Evolutionary conservation across 164 flowering plant genomes (phyloP).

Genomic region (Vitis rotundifolia): DNA sequence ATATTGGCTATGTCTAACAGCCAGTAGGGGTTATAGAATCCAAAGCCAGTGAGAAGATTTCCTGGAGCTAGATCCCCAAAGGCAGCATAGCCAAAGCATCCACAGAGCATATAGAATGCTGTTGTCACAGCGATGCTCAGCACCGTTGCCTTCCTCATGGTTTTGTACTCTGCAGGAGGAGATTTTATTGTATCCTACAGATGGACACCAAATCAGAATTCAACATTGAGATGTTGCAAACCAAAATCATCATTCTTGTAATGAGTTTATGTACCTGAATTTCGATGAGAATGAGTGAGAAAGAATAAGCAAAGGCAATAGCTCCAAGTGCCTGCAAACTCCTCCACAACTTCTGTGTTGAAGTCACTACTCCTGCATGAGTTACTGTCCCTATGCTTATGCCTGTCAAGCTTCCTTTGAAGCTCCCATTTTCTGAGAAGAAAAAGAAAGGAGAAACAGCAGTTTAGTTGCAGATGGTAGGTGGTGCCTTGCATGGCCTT

Average conservation of each 20-base stretch:
- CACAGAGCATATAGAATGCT: slow-evolving; percentile 62
- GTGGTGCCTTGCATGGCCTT: not conserved
- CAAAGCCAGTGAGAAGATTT: slow-evolving; percentile 68
- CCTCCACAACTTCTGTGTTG: slow-evolving; percentile 46
- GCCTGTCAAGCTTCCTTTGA: slow-evolving; percentile 52
- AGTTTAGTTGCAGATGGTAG: no score
- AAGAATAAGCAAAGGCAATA: slow-evolving; percentile 65
- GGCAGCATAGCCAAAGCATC: slow-evolving; percentile 71
- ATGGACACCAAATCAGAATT: not conserved
- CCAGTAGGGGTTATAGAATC: slow-evolving; percentile 65
- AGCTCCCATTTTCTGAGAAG: slow-evolving; percentile 38
- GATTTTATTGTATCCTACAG: slow-evolving; percentile 48
- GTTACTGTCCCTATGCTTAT: slow-evolving; percentile 42
- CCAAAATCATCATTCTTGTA: not conserved
- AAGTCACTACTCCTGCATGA: slow-evolving; percentile 28
- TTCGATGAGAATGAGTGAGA: slow-evolving; percentile 58
- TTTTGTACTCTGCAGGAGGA: slow-evolving; percentile 53
- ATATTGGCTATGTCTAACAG: slow-evolving; percentile 63
- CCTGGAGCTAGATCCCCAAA: slow-evolving; percentile 66
- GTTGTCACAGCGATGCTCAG: slow-evolving; percentile 52
- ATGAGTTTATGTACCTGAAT: slow-evolving; percentile 44
- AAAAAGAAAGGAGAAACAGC: not conserved
- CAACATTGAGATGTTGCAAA: not conserved
- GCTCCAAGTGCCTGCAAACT: slow-evolving; percentile 63
- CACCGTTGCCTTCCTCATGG: slow-evolving; percentile 65